Evolutionary conservation across 2,329 filamentous ascomycete genomes (phyloP).

Genomic region (Didymella arachidicola): DNA sequence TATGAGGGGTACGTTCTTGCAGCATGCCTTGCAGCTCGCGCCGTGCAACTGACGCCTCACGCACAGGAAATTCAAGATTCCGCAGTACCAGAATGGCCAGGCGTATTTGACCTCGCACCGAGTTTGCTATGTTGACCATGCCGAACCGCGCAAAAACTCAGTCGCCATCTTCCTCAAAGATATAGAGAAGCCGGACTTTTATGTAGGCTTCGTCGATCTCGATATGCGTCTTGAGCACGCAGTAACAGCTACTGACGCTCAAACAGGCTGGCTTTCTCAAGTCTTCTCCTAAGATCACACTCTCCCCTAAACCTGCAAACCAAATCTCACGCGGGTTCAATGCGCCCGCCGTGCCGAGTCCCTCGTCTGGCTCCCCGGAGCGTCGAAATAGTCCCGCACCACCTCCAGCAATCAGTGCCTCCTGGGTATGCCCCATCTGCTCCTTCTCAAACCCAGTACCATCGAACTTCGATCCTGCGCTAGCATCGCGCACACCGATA

Average conservation of each 20-base stretch:
- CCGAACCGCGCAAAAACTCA: constrained; percentile 83
- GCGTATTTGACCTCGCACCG: constrained; percentile 96
- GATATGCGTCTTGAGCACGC: constrained; percentile 1
- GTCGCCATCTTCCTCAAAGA: constrained; percentile 87
- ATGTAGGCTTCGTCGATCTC: constrained; percentile 34
- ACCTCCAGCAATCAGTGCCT: constrained; percentile 68
- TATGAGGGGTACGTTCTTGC: constrained; percentile 85
- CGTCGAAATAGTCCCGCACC: constrained; percentile 53
- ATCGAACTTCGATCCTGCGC: constrained; percentile 87
- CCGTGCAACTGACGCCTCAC: constrained; percentile 23
- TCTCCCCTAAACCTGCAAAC: constrained; percentile 82
- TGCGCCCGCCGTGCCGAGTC: constrained; percentile 48
- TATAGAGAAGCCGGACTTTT: constrained; percentile 85
- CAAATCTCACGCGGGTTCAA: constrained; percentile 64
- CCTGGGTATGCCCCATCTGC: constrained; percentile 96
- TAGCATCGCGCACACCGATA: constrained; percentile 78
- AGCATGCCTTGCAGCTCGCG: constrained; percentile 15
- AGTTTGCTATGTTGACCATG: constrained; percentile 91
- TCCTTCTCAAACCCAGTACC: constrained; percentile 93
- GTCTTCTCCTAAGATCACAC: constrained; percentile 90
- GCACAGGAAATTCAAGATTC: constrained; percentile 88
- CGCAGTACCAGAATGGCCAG: constrained; percentile 92
- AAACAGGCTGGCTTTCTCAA: constrained; percentile 85
- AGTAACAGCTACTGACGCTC: constrained; percentile 28
- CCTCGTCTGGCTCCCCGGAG: constrained; percentile 42